Conservation (phyloP, 140 eudicot genomes). For the Bidens hawaiensis region DNA sequence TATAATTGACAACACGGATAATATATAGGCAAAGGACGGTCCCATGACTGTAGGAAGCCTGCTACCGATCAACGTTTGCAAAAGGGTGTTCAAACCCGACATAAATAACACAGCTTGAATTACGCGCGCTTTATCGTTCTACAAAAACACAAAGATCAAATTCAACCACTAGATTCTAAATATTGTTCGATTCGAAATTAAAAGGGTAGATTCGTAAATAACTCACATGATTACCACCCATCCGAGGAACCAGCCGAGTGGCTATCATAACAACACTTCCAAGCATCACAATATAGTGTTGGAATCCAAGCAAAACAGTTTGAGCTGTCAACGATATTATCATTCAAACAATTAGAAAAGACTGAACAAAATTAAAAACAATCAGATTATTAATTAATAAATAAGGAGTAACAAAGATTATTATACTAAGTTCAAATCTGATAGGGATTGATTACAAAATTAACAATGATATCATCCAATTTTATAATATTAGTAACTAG, state of each 20-base stretch:
- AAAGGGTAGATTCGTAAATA: background rate
- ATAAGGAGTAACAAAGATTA: background rate
- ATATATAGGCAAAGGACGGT: slow-evolving; percentile 72
- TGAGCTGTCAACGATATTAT: slow-evolving; percentile 42
- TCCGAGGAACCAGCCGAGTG: slow-evolving; percentile 58
- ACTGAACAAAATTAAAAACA: background rate
- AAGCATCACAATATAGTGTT: slow-evolving; percentile 90
- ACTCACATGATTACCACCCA: slow-evolving; percentile 81
- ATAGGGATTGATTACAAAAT: background rate
- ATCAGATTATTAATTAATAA: background rate
- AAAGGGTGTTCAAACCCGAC: slow-evolving; percentile 80
- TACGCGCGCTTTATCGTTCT: slow-evolving; percentile 91
- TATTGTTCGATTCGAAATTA: background rate
- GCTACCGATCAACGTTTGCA: slow-evolving; percentile 71
- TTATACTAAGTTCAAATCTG: slow-evolving; percentile 1
- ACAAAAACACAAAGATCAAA: background rate
- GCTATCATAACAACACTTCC: slow-evolving; percentile 76
- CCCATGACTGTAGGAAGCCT: slow-evolving; percentile 94
- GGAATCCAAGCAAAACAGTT: slow-evolving; percentile 65
- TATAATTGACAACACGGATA: slow-evolving; percentile 50
- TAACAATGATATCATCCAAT: background rate
- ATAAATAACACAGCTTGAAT: slow-evolving; percentile 72
- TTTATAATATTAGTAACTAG: background rate
- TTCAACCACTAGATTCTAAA: background rate
- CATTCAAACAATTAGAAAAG: slow-evolving; percentile 4